Evolutionary conservation across 1,284 basidiomycete species (phyloP), one percentile per base, ranked within the genome.

Genomic region (Cutaneotrichosporon cavernicola): DNA sequence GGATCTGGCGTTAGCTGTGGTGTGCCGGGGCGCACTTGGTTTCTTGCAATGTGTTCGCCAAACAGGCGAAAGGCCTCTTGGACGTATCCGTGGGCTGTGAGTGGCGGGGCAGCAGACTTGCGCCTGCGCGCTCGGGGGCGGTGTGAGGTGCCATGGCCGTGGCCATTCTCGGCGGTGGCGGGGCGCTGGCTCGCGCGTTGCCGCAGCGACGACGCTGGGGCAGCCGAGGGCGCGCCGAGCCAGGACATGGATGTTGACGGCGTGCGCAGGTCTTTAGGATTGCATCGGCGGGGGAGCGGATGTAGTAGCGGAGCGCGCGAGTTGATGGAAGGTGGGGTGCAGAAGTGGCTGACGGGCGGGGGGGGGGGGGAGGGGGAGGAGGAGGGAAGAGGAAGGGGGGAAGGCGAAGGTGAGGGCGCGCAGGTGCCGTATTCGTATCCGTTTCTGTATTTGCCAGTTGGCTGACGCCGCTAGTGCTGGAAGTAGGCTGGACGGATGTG

Each of bases 1-100:
- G 88, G 62, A 96, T 95, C 83, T 97, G 92, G 77, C 92, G 90
- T 61, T n/a, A 61, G 60, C 30, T 8, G 13, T 36, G 40, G 21
- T 7, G 38, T 38, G 43, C 7, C 40, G 3, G 18, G 36, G 55
- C 73, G 59, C 57, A 80, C 80, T 65, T 81, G 80, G 72, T 80
- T 80, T 50, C 80, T 64, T 0, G 80, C 79, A 49, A 77, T 79
- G 65, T 81, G 80, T 63, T 79, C 73, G n/a, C 80, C 80, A 57
- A 81, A 81, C 34, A 69, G 67, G 32, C 75, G 64, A 62, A 79
- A 81, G 4, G 64, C 73, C 56, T 61, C 64, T 16, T 51, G 43
- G 13, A 62, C 58, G 7, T 50, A 43, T 31, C 59, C 60, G 47
- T 36, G 74, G 73, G 26, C 67, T 69, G 8, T 47, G 8, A 47